Evolutionary conservation across 2,329 filamentous ascomycete genomes (phyloP), one percentile per base, ranked within the genome.

Genomic region (Diaporthe sp.): DNA sequence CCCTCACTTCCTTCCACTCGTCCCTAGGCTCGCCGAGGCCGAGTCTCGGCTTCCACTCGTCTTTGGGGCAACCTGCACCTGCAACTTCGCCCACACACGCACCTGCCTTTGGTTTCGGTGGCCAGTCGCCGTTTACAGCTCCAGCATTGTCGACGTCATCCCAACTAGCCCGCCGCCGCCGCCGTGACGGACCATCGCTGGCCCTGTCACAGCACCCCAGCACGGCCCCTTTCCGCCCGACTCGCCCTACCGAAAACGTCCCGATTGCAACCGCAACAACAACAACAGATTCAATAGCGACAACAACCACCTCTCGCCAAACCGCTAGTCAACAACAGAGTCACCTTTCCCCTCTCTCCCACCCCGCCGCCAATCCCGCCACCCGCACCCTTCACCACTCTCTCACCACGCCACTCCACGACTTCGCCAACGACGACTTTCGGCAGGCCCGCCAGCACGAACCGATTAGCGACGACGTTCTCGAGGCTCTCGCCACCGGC

Each of bases 381-480:
- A 19, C 28, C 39, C 55, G 46, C 61, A 46, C 25, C 42, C 28
- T 57, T 28, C 37, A 37, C 25, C 10, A 31, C 17, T 8, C 55
- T n/a, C 34, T 34, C 4, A 3, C 39, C 61, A 10, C 58, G 42
- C 25, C 61, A 34, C 37, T 68, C 31, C 42, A 19, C 70, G 37
- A 51, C n/a, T 51, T 10, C n/a, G 17, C 39, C 25, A 19, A 44
- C 17, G 28, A 17, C 65, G 19, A 62, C 6, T 15, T 22, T 22
- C 44, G 65, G 8, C 34, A 42, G 49, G 17, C 31, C 53, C 42
- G 51, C 37, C 57, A 25, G 22, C 49, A 46, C 46, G 68, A 77
- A 22, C 68, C 67, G 53, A 75, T 58, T 59, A 76, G 62, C 51
- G 80, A 81, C 77, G 79, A 81, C 59, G 69, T 73, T 19, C 57